Evolutionary conservation across 352 stramenopile species (phyloP), one percentile per base, ranked within the genome.

Genomic region (Globisporangium viniferum): DNA sequence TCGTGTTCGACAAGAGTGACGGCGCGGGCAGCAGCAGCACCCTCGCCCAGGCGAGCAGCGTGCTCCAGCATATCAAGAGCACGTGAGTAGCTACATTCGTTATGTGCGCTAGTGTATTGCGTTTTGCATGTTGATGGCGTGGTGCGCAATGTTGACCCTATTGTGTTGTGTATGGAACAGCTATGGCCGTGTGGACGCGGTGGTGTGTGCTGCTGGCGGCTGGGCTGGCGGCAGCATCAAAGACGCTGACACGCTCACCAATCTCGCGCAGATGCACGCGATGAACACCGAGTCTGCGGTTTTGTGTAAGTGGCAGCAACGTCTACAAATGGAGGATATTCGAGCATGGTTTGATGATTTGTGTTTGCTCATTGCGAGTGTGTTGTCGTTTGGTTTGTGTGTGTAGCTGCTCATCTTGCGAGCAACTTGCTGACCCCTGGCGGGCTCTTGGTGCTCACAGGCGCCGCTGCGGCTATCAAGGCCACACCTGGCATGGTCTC

Each of bases 271-370:
- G 39, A 92, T 95, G 84, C 81, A 92, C 62, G 59, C 70, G 20
- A 91, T 91, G 76, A 94, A 94, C 69, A 86, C 88, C 57, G 84
- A 94, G 65, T 95, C 87, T 7, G 86, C 86, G 1, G 71, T 94
- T n/a, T 9, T 61, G 9, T 61, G 56, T 61, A 61, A 18, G 56
- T 48, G 20, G 9, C 15, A 49, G 41, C 8, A n/a, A 2, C 15
- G 0, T 15, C 41, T 49, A n/a, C 15, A 49, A n/a, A n/a, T 10
- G 41, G 41, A 33, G 15, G 18, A 20, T 46, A 49, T 49, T 49
- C 15, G 15, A 22, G 5, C 2, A 24, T 5, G 10, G 2, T 48
- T 22, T 18, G 20, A 69, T 35, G 15, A 15, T 12, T 36, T 35
- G 10, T 7, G 35, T 27, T 67, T 49, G 12, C 60, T 51, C 44